phyloP scores from a whole-genome alignment of 2,329 filamentous ascomycete species.

The Triangularia verruculosa region DNA sequence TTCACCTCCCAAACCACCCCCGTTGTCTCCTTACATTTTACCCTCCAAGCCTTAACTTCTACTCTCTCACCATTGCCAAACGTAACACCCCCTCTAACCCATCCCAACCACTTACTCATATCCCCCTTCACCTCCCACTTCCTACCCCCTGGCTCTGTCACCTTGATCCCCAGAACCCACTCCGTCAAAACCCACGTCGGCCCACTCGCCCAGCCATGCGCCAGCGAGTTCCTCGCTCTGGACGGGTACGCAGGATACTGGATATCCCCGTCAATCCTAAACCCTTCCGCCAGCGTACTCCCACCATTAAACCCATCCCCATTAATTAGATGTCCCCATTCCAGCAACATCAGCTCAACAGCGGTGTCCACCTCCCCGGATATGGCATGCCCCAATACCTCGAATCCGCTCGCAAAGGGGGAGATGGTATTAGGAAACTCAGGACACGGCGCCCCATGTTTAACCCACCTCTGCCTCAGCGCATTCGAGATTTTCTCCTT shows the following conservation, averaged over 20 bases:
- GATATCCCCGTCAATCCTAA: conserved; percentile 36
- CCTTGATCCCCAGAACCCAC: conserved; percentile 32
- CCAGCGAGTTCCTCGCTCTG: conserved; percentile 34
- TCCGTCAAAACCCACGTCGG: conserved; percentile 34
- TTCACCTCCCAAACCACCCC: conserved; percentile 7
- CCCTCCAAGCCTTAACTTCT: conserved; percentile 24
- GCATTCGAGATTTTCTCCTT: conserved; percentile 16
- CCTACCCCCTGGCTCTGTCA: conserved; percentile 28
- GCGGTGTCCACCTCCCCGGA: conserved; percentile 26
- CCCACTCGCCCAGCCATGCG: conserved; percentile 38
- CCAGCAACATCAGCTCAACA: conserved; percentile 31
- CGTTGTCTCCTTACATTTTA: conserved; percentile 6
- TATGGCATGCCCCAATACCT: conserved; percentile 35
- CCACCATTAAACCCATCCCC: conserved; percentile 40
- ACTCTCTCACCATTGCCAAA: conserved; percentile 16
- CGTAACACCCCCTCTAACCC: conserved; percentile 38
- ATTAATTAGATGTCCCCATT: conserved; percentile 33
- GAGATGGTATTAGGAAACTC: conserved; percentile 38
- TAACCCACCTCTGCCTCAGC: conserved; percentile 22
- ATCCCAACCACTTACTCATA: conserved; percentile 35
- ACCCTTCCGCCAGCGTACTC: conserved; percentile 42
- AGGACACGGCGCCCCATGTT: conserved; percentile 25
- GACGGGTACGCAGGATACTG: conserved; percentile 35
- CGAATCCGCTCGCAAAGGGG: conserved; percentile 36
- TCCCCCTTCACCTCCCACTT: conserved; percentile 30